Conservation (phyloP, 2,329 filamentous ascomycete species). For the Arthrobotrys sinensis region DNA sequence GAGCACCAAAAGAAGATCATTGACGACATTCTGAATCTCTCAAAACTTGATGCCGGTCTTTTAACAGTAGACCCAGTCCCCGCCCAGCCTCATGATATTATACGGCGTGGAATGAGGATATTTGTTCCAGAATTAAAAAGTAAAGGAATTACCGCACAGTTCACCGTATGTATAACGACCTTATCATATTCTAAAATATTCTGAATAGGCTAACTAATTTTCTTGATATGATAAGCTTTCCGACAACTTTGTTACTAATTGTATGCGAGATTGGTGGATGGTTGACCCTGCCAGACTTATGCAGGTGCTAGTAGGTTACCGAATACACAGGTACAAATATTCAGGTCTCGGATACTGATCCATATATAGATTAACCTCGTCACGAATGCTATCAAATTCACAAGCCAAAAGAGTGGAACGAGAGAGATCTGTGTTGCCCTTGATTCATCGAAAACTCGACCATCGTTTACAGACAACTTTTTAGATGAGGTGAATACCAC, state of each 20-base stretch:
- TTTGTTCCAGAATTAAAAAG: conserved; percentile 82
- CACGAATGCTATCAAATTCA: conserved; percentile 74
- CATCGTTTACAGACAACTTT: conserved; percentile 54
- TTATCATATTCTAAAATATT: neutral
- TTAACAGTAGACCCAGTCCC: conserved; percentile 80
- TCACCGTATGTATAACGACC: conserved; percentile 70
- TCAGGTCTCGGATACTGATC: neutral
- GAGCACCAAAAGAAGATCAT: conserved; percentile 83
- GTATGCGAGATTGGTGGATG: conserved; percentile 75
- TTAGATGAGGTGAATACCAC: conserved; percentile 28
- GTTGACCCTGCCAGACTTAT: conserved; percentile 82
- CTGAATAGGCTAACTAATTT: neutral
- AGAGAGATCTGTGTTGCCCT: conserved; percentile 61
- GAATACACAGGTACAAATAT: neutral
- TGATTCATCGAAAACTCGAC: conserved; percentile 56
- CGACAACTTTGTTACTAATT: conserved; percentile 42
- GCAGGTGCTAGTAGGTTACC: conserved; percentile 73
- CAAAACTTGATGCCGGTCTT: conserved; percentile 79
- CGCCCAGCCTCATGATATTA: conserved; percentile 78
- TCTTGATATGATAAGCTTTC: conserved; percentile 30
- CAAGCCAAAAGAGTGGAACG: conserved; percentile 65
- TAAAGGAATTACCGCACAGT: conserved; percentile 80
- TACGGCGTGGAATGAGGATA: conserved; percentile 81
- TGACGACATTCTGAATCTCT: conserved; percentile 77
- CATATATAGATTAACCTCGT: conserved; percentile 76